Evolutionary conservation across 1,139 yeast species (phyloP), one percentile per base, ranked within the genome.

Genomic region (Saccharomyces hybrid): DNA sequence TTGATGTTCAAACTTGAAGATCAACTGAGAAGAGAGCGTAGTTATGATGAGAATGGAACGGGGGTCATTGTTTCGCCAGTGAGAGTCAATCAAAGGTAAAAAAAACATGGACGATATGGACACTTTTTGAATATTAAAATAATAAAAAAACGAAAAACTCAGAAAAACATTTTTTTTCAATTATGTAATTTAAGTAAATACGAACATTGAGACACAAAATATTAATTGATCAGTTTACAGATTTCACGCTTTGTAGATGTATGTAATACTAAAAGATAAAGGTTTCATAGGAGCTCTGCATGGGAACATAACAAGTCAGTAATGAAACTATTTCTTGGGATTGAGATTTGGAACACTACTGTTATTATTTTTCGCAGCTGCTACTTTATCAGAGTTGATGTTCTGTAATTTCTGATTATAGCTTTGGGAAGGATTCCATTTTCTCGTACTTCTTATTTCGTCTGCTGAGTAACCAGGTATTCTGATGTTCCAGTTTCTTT

Each of bases 381-480:
- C 51, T 16, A 56, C 50, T 48, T 56, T 64, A 47, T 63, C 67
- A 27, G 59, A 53, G 30, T 76, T 79, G 30, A 86, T 82, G 44
- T 88, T 88, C 51, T 81, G 78, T 50, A 86, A 62, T 70, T 88
- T 88, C 63, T 86, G 90, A 57, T 77, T 80, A 67, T 93, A 91
- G 28, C 81, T 74, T 25, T 79, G 71, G 47, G 88, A 83, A 2
- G 97, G 93, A 54, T 79, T 84, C 80, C 90, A 84, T 69, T 87
- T 86, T 62, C 96, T 78, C 26, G 89, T 85, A 59, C 88, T 82
- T 63, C 96, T 79, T 50, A 91, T 86, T 66, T 91, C 98, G 71
- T 93, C 99, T 62, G 89, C 82, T 14, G 95, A 82, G 70, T 84
- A 89, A 1, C 99, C 99, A 0, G 99, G 98, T 28, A 93, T 81